Base-by-base conservation (phyloP, 306 rosid species). In the Prunus campanulata region DNA sequence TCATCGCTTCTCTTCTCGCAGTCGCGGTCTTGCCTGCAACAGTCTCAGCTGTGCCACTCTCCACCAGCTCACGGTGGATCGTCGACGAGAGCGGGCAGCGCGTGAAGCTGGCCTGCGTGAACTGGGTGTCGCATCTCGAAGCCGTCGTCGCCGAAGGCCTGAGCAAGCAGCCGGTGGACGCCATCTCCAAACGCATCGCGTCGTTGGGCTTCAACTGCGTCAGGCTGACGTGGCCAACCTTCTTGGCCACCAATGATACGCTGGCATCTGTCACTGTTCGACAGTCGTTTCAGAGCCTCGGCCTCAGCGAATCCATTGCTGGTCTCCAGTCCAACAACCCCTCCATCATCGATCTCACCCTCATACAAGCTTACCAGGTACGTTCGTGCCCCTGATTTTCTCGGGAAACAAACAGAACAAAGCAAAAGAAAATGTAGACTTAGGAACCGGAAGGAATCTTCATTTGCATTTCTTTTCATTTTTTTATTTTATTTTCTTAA, bases 151-250 rank as follows among this genome's bases (percentile, higher is more conserved):
- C 97, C 1, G 98, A 95, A 73, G 98, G 98, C 10, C 95, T 95
- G 0, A 90, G 90, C 78, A 95, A 89, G 79, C 83, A 87, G 78
- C 97, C 97, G 0, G 24, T 90, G 71, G 97, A 87, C 49, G 79
- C 39, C 30, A 88, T 95, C 24, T 82, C 97, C 0, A 51, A 47
- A n/a, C 79, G 75, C 2, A 84, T 95, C 15, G 60, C 66, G 25
- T 75, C 87, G 11, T 79, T 92, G 84, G 98, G 98, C 24, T 92
- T 95, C 77, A 95, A 95, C 83, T 95, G 98, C 79, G 98, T 92
- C 8, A 86, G 98, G 72, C 91, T 95, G 50, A 92, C 98, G 68
- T 95, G 97, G 97, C 98, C 98, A 0, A 79, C 84, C 22, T 72
- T 75, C 47, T 64, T 95, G 30, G 61, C 79, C 42, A 90, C 95